Evolutionary conservation across 257 asterid species (phyloP).

Genomic region (Solanum megistacrolobum): DNA sequence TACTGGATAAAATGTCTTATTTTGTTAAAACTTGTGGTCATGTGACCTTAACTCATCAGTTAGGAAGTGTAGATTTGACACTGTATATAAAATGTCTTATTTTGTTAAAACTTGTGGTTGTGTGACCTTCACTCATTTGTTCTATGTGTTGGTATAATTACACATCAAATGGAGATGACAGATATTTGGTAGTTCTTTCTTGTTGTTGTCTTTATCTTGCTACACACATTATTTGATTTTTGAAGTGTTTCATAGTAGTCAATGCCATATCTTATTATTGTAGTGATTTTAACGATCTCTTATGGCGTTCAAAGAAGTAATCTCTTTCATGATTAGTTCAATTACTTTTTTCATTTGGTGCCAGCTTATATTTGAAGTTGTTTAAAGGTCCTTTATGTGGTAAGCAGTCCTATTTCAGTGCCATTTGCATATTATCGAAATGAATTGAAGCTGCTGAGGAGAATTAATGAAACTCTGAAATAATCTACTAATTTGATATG

Average conservation of each 20-base stretch:
- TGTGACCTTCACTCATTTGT: too few relatives aligned
- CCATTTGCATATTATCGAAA: background rate
- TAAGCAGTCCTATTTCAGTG: background rate
- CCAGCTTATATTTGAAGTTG: background rate
- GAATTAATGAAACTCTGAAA: background rate
- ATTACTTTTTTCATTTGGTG: background rate
- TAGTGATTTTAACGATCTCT: background rate
- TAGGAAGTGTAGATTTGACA: too few relatives aligned
- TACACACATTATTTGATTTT: background rate
- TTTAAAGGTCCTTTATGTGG: background rate
- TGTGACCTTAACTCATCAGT: too few relatives aligned
- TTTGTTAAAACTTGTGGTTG: too few relatives aligned
- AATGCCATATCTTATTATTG: background rate
- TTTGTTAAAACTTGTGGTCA: too few relatives aligned
- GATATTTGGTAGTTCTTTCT: background rate
- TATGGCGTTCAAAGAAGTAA: background rate
- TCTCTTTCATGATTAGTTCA: background rate
- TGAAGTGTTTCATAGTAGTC: background rate
- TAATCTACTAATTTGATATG: background rate
- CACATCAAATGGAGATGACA: background rate
- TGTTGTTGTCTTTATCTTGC: background rate
- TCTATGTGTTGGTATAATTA: background rate
- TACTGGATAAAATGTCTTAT: too few relatives aligned
- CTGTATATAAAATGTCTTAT: too few relatives aligned
- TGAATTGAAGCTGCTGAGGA: background rate